Evolutionary conservation across 2,329 filamentous ascomycete species (phyloP).

Genomic region (Trichothecium sympodiale): DNA sequence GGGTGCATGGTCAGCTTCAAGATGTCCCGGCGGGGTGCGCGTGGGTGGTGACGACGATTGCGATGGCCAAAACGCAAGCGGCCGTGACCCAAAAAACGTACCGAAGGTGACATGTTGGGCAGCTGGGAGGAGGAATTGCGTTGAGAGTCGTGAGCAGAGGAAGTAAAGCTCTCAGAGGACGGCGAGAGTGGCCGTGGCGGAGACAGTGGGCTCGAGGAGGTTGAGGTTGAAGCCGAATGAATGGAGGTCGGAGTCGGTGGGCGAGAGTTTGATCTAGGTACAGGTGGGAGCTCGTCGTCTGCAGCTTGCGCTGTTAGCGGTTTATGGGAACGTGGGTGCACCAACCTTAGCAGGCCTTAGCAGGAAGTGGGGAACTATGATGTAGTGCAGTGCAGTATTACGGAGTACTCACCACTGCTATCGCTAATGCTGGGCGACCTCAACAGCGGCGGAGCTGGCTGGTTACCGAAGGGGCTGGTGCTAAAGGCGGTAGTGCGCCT

Average conservation of each 20-base stretch:
- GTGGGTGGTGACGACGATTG: slow-evolving; percentile 8
- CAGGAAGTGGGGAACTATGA: too few species aligned
- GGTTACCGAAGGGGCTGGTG: slow-evolving; percentile 10
- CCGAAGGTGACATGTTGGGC: slow-evolving; percentile 41
- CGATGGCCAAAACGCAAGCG: slow-evolving; percentile 11
- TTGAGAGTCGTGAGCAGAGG: slow-evolving; percentile 15
- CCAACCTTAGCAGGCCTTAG: too few species aligned
- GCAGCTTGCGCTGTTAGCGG: not conserved
- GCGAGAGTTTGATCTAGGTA: slow-evolving; percentile 31
- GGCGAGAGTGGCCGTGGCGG: slow-evolving; percentile 19
- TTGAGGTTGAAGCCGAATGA: slow-evolving; percentile 14
- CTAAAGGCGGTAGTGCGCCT: slow-evolving; percentile 9
- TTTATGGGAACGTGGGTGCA: too few species aligned
- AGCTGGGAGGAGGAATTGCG: slow-evolving; percentile 13
- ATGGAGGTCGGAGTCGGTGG: slow-evolving; percentile 22
- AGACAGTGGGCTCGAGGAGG: slow-evolving; percentile 9
- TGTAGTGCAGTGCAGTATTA: too few species aligned
- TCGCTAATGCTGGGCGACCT: slow-evolving; percentile 5
- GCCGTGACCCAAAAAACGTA: slow-evolving; percentile 25
- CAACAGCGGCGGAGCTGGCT: slow-evolving; percentile 14
- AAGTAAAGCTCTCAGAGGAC: slow-evolving; percentile 15
- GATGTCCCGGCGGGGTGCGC: slow-evolving; percentile 1
- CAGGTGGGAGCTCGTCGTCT: slow-evolving; percentile 8
- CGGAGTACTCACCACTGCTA: slow-evolving; percentile 1
- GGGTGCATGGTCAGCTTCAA: slow-evolving; percentile 10